These are phyloP conservation scores for Farysia itapuensis DNA, from an alignment of 1,284 basidiomycete species.

Conservation along the genomic window DNA sequence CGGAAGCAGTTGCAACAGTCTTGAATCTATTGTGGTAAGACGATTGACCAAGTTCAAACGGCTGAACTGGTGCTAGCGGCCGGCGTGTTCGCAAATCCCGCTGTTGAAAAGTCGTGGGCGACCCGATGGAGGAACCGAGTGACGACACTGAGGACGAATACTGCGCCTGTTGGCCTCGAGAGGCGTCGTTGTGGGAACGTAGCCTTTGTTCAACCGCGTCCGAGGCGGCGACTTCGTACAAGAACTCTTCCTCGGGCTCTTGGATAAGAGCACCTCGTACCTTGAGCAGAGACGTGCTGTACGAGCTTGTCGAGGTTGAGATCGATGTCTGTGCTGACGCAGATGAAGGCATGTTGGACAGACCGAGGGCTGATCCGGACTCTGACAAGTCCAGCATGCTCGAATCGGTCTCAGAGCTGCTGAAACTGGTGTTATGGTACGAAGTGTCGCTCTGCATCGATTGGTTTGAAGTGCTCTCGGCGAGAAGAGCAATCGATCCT, in stretches of 20 bases:
- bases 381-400: conserved; percentile 17
- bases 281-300: conserved; percentile 22
- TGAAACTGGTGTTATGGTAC: conserved; percentile 12
- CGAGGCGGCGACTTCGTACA: conserved; percentile 40
- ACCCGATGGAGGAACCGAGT: not conserved
- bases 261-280: conserved; percentile 56
- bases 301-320: conserved; percentile 22
- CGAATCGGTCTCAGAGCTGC: conserved; percentile 14
- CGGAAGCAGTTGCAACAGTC: too few relatives aligned
- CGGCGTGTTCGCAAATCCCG: conserved; percentile 1
- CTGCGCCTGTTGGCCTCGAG: not conserved
- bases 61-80: conserved; percentile 7
- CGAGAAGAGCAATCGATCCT: conserved; percentile 10
- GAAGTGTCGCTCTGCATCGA: conserved; percentile 25
- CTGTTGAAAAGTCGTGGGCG: not conserved
- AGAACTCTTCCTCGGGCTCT: conserved; percentile 49
- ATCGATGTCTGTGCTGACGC: conserved; percentile 9
- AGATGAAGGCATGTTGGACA: conserved; percentile 17
- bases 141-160: conserved; percentile 1
- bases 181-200: not conserved
- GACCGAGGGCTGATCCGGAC: conserved; percentile 17
- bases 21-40: too few relatives aligned
- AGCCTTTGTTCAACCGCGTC: conserved; percentile 17
- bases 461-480: conserved; percentile 10
- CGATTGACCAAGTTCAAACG: not conserved